Conservation (phyloP, 2,329 filamentous ascomycete species). For the Beauveria brongniartii region DNA sequence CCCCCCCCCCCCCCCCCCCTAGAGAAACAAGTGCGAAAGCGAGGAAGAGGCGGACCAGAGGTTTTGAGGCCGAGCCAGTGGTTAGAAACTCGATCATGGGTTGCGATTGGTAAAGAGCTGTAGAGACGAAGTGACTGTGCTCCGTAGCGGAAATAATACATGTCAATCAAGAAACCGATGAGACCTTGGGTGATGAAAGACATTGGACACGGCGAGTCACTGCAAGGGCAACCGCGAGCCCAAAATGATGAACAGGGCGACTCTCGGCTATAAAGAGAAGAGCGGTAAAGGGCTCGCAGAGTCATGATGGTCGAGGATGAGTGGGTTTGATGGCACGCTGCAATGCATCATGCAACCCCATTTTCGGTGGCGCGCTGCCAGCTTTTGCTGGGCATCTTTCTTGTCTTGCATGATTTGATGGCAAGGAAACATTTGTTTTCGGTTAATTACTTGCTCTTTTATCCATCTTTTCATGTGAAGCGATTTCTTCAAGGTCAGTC, state of each 20-base stretch:
- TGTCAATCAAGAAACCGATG: neutral
- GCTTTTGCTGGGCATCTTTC: neutral
- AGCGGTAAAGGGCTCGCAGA: conserved; percentile 3
- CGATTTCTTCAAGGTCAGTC: too few species aligned
- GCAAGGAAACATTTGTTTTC: too few species aligned
- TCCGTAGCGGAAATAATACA: neutral
- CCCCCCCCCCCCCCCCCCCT: too few species aligned
- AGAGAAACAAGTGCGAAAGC: neutral
- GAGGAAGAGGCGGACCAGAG: neutral
- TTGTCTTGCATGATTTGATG: too few species aligned
- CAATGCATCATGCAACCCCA: neutral
- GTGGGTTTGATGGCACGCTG: conserved; percentile 5
- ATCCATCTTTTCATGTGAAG: too few species aligned
- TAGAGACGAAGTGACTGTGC: too few species aligned
- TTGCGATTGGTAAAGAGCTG: neutral
- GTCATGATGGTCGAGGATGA: neutral
- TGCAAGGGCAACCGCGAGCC: neutral
- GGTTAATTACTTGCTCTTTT: too few species aligned
- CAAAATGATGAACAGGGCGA: neutral
- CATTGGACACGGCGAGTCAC: neutral
- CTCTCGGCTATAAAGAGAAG: neutral
- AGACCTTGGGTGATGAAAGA: neutral
- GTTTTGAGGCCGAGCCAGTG: neutral
- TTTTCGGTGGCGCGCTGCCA: neutral
- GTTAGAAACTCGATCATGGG: too few species aligned